A percentile compares a stretch with the other conserved stretches of the same genome.
phyloP scores from a whole-genome alignment of 1,139 yeast genomes.

The Candida anutae region DNA sequence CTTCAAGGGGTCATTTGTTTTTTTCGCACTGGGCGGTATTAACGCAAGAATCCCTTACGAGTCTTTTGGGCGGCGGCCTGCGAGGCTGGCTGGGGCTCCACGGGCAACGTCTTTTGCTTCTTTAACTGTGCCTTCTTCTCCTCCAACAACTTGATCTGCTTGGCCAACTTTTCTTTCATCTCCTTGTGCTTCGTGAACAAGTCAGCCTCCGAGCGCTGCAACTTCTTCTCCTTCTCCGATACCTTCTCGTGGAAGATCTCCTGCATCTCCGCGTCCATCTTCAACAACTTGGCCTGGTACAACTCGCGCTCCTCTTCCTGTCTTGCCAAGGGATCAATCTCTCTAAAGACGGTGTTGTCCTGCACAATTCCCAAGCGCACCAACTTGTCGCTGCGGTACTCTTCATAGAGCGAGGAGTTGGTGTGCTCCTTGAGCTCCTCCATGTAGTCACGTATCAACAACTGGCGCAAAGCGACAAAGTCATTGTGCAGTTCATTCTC shows the following conservation, averaged over 20 bases:
- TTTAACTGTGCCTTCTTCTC: slow-evolving; percentile 86
- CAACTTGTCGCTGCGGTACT: slow-evolving; percentile 82
- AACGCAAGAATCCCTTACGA: slow-evolving; percentile 58
- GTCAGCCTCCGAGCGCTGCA: slow-evolving; percentile 96
- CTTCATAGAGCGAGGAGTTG: slow-evolving; percentile 68
- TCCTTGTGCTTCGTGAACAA: slow-evolving; percentile 92
- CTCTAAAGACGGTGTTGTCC: slow-evolving; percentile 85
- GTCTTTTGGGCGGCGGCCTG: slow-evolving; percentile 42
- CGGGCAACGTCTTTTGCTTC: slow-evolving; percentile 43
- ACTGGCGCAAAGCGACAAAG: slow-evolving; percentile 82
- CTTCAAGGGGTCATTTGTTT: no score
- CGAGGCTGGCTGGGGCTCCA: slow-evolving; percentile 25
- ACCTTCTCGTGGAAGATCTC: slow-evolving; percentile 95
- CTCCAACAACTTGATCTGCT: slow-evolving; percentile 83
- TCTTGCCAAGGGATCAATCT: slow-evolving; percentile 86
- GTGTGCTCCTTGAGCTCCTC: slow-evolving; percentile 93
- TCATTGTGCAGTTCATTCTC: slow-evolving; percentile 94
- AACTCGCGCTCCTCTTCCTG: slow-evolving; percentile 90
- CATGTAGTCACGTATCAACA: slow-evolving; percentile 82
- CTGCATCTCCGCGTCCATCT: slow-evolving; percentile 96
- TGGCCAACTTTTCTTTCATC: slow-evolving; percentile 88
- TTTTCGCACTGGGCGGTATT: no score
- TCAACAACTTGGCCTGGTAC: slow-evolving; percentile 89
- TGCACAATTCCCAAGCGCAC: slow-evolving; percentile 81
- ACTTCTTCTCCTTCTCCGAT: slow-evolving; percentile 91